A percentile compares a stretch with the other conserved stretches of the same genome.
phyloP scores from a whole-genome alignment of 2,329 filamentous ascomycete species.

The Pseudogymnoascus sp. region DNA sequence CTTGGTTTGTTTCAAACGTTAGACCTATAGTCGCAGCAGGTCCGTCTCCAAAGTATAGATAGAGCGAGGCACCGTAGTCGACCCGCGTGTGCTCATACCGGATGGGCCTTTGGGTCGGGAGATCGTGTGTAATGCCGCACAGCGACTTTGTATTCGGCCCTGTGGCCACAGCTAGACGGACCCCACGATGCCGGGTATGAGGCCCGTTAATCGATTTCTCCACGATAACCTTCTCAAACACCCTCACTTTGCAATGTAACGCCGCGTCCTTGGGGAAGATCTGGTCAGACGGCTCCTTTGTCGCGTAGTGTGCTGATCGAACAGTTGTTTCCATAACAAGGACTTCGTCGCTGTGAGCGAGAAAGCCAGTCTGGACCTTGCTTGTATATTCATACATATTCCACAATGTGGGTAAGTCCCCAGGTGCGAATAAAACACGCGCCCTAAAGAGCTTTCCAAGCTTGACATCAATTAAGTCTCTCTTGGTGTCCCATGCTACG shows the following conservation, averaged over 20 bases:
- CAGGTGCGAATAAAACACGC: conserved; percentile 59
- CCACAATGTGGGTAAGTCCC: conserved; percentile 72
- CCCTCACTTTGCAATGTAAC: conserved; percentile 58
- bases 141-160: conserved; percentile 68
- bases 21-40: conserved; percentile 58
- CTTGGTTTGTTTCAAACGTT: conserved; percentile 65
- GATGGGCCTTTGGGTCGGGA: conserved; percentile 57
- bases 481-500: conserved; percentile 66
- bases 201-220: conserved; percentile 65
- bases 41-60: conserved; percentile 40
- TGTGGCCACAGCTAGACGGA: conserved; percentile 69
- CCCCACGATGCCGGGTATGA: conserved; percentile 68
- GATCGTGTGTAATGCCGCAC: conserved; percentile 63
- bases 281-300: conserved; percentile 58
- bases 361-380: conserved; percentile 64
- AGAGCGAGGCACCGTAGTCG: conserved; percentile 59
- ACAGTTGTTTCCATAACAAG: conserved; percentile 61
- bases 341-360: conserved; percentile 59
- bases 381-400: conserved; percentile 78
- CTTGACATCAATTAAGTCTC: conserved; percentile 55
- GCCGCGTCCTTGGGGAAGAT: conserved; percentile 70
- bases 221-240: conserved; percentile 65
- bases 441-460: conserved; percentile 70
- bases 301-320: conserved; percentile 71
- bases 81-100: conserved; percentile 69